phyloP scores from a whole-genome alignment of 805 yeast genomes.

The Starmerella bacillaris region DNA sequence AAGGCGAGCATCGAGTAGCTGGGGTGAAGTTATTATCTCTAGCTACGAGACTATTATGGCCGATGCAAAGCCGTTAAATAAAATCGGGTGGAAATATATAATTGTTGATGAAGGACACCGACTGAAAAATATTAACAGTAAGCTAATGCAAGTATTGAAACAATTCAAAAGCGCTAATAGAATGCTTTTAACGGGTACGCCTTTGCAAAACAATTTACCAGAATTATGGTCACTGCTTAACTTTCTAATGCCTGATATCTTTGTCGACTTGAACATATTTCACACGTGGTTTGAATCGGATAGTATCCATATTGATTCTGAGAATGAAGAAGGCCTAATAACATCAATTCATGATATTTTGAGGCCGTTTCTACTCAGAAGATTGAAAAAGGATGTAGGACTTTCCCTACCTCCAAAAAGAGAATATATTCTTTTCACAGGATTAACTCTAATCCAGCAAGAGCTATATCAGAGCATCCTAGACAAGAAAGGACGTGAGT shows the following conservation, averaged over 20 bases:
- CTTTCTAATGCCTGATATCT: slow-evolving; percentile 81
- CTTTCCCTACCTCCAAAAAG: slow-evolving; percentile 66
- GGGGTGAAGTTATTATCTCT: slow-evolving; percentile 44
- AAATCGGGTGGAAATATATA: slow-evolving; percentile 55
- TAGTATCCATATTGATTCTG: slow-evolving; percentile 37
- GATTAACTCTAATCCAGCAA: slow-evolving; percentile 45
- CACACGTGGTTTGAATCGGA: slow-evolving; percentile 79
- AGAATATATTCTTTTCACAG: slow-evolving; percentile 66
- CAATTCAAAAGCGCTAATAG: slow-evolving; percentile 43
- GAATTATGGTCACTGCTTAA: slow-evolving; percentile 87
- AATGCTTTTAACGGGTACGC: slow-evolving; percentile 83
- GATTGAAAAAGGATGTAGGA: slow-evolving; percentile 61
- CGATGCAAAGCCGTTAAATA: slow-evolving; percentile 41
- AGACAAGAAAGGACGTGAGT: slow-evolving; percentile 24
- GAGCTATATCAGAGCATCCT: slow-evolving; percentile 38
- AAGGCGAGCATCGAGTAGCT: slow-evolving; percentile 20
- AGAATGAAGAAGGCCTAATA: slow-evolving; percentile 43
- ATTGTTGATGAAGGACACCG: slow-evolving; percentile 95
- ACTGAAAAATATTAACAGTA: slow-evolving; percentile 65
- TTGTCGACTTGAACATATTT: slow-evolving; percentile 73
- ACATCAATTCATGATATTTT: slow-evolving; percentile 69
- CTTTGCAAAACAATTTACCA: slow-evolving; percentile 73
- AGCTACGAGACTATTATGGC: slow-evolving; percentile 65
- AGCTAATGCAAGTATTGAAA: slow-evolving; percentile 54
- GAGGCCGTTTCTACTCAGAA: slow-evolving; percentile 69